Evolutionary conservation across 2,329 filamentous ascomycete species (phyloP).

Genomic region (Monosporascus sp.): DNA sequence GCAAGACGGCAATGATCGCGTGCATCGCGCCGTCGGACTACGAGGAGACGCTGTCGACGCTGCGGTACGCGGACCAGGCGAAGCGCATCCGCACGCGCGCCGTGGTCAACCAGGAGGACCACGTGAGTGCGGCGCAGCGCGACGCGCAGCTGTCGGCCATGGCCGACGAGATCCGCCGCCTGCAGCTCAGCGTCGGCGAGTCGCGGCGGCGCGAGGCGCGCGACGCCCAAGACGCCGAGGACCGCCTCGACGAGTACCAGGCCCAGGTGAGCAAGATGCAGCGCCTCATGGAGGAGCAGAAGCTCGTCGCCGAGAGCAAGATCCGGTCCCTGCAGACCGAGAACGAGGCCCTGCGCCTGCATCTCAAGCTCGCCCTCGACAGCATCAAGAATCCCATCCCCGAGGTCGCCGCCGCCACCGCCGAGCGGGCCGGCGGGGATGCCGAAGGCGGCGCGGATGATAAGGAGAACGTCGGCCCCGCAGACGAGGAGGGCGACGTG

Average conservation of each 20-base stretch:
- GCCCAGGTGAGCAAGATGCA: conserved; percentile 85
- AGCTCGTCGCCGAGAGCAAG: conserved; percentile 87
- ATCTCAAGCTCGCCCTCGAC: conserved; percentile 79
- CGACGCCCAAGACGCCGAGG: conserved; percentile 64
- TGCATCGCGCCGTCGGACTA: conserved; percentile 95
- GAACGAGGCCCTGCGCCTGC: conserved; percentile 82
- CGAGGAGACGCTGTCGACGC: conserved; percentile 91
- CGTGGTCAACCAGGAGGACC: conserved; percentile 83
- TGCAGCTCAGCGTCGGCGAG: conserved; percentile 73
- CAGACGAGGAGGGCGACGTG: conserved; percentile 21
- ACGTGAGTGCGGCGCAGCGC: conserved; percentile 84
- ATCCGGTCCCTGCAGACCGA: conserved; percentile 84
- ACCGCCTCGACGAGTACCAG: conserved; percentile 91
- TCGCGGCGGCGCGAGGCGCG: conserved; percentile 67
- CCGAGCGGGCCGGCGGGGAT: conserved; percentile 20
- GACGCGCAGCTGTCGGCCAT: conserved; percentile 92
- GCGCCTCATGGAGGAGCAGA: conserved; percentile 90
- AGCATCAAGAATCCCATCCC: conserved; percentile 91
- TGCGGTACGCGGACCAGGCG: conserved; percentile 95
- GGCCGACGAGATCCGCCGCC: conserved; percentile 84
- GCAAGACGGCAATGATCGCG: conserved; percentile 98
- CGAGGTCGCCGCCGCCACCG: conserved; percentile 35
- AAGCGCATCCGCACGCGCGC: conserved; percentile 95
- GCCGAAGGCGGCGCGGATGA: conserved; percentile 10
- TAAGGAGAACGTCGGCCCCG: conserved; percentile 22